Conservation (phyloP, 2,329 filamentous ascomycete species). For the Fusarium penzigii region DNA sequence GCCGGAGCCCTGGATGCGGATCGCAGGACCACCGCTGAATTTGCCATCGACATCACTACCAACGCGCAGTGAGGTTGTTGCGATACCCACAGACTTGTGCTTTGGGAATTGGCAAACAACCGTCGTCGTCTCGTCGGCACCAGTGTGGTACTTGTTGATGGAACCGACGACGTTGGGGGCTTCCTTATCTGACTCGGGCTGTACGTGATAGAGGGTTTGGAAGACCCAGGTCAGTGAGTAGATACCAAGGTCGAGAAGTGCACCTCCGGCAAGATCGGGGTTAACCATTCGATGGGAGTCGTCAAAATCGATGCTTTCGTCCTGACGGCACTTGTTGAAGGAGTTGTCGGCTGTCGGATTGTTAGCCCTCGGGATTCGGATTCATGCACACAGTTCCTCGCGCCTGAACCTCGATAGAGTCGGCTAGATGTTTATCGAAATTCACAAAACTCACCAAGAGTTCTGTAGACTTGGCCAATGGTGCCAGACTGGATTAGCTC, state of each 20-base stretch:
- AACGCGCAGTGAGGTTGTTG: slow-evolving; percentile 65
- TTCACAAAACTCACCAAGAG: slow-evolving; percentile 43
- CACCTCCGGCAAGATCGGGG: slow-evolving; percentile 77
- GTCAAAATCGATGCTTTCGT: slow-evolving; percentile 57
- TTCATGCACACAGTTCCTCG: background rate
- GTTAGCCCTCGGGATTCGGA: slow-evolving; percentile 10
- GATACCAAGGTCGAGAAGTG: slow-evolving; percentile 81
- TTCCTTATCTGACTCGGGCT: slow-evolving; percentile 67
- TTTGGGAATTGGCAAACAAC: slow-evolving; percentile 75
- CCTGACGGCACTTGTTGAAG: slow-evolving; percentile 58
- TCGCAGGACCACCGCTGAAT: slow-evolving; percentile 62
- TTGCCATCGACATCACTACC: slow-evolving; percentile 62
- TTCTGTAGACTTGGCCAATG: slow-evolving; percentile 63
- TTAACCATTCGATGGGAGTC: slow-evolving; percentile 78
- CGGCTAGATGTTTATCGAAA: too few species aligned
- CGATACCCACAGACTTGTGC: slow-evolving; percentile 70
- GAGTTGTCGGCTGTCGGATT: slow-evolving; percentile 54
- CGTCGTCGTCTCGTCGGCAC: slow-evolving; percentile 76
- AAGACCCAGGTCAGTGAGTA: slow-evolving; percentile 91
- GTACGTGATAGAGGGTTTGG: slow-evolving; percentile 82
- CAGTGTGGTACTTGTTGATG: slow-evolving; percentile 72
- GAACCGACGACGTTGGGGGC: slow-evolving; percentile 67
- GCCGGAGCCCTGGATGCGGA: slow-evolving; percentile 77
- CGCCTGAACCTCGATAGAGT: too few species aligned
- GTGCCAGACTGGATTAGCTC: slow-evolving; percentile 59